Percentiles rank a stretch among this genome's conserved stretches.
Conservation (phyloP, 2,329 filamentous ascomycete species). For the Aureobasidium lini region DNA sequence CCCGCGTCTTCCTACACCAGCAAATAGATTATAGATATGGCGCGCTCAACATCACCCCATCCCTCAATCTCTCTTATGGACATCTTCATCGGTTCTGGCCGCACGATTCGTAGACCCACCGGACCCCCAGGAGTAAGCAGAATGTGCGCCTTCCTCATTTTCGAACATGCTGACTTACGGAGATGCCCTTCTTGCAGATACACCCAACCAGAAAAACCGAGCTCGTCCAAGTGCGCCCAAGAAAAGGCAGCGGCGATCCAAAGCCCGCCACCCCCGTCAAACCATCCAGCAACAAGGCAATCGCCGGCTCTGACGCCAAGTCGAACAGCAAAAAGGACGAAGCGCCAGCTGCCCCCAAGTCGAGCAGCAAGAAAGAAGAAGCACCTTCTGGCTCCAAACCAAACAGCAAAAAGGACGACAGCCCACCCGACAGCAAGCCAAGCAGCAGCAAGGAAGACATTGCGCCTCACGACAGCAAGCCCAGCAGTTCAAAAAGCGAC, state of each 20-base stretch:
- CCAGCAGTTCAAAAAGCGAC: background rate
- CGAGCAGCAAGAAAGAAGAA: background rate
- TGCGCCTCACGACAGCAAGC: background rate
- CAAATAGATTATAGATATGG: background rate
- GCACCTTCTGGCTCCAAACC: background rate
- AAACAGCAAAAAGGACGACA: background rate
- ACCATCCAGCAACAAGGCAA: too few species aligned
- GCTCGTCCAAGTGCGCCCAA: background rate
- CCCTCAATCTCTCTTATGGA: conserved; percentile 9
- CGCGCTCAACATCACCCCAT: background rate
- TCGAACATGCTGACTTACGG: conserved; percentile 4
- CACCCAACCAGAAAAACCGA: background rate
- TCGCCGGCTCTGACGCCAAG: background rate
- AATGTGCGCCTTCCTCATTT: background rate
- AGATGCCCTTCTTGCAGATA: background rate
- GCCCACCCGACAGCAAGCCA: background rate
- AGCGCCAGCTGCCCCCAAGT: background rate
- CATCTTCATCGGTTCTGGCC: conserved; percentile 11
- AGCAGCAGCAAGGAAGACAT: background rate
- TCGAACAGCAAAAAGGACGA: background rate
- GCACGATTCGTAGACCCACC: conserved; percentile 5
- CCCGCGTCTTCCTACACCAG: background rate
- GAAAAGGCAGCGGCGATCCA: background rate
- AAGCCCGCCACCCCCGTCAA: background rate
- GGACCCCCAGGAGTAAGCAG: conserved; percentile 12